Base-by-base conservation (phyloP, 2,329 filamentous ascomycete genomes). In the Pyrenophora tritici-repentis region DNA sequence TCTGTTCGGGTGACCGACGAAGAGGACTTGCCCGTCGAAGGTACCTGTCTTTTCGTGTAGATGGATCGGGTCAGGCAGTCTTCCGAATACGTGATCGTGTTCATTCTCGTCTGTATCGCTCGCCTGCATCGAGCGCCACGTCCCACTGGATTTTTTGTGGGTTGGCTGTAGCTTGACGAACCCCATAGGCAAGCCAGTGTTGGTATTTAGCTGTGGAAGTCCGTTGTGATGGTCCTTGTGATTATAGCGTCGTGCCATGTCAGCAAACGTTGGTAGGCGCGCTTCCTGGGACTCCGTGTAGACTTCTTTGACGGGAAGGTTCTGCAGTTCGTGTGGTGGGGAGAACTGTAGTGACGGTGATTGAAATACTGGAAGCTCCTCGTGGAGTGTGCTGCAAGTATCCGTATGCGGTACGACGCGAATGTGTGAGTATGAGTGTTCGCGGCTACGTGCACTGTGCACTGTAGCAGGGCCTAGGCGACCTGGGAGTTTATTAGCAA, bases 1-100 rank as follows among this genome's bases (percentile, higher is more conserved):
- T 39, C 76, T 72, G 50, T 79, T 79, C 0, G 76, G 76, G 55
- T 80, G 76, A 41, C 75, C 72, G 26, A 78, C 73, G 62, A 79
- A 79, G 12, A 75, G 67, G 14, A 79, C 63, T 50, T 78, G 71
- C 7, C 77, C 77, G 41, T 78, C 67, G 22, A 68, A 66, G 3
- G 60, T 47, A 10, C 68, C 66, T 32, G 58, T 54, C 24, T 67
- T 47, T 35, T 65, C 58, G 4, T 67, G 64, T 18, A 79, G 68
- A 49, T 66, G 73, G 13, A 74, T 72, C 4, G 72, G 70, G 14
- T 74, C 68, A n/a, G 77, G 76, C 2, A 79, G 66, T 17, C 72
- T 70, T 17, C 75, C 76, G 41, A 79, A 79, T 12, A 77, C 61
- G 22, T 71, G 56, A 36, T 64, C 14, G 18, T 36, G 42, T 4